A percentile compares a stretch with the other conserved stretches of the same genome.
Evolutionary conservation across 768 basidiomycete genomes (phyloP).

Genomic region (Trametopsis cervina): DNA sequence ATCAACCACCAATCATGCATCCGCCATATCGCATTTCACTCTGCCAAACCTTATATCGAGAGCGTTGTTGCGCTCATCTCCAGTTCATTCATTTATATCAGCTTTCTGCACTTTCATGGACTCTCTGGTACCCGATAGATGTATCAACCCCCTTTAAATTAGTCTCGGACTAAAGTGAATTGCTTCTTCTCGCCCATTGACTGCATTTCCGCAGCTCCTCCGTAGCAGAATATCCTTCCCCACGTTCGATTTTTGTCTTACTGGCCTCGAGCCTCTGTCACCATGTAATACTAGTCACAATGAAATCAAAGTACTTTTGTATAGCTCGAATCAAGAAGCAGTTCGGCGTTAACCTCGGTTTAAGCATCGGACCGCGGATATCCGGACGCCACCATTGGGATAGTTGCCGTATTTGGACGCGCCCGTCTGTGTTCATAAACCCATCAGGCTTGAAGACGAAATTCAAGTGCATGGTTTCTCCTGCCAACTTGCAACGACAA

Average conservation of each 20-base stretch:
- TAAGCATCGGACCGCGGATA: not conserved
- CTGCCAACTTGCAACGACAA: slow-evolving; percentile 13
- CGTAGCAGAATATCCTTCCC: not conserved
- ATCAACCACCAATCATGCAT: not conserved
- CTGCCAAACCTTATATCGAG: not conserved
- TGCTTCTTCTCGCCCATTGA: not conserved
- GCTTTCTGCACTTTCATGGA: not conserved
- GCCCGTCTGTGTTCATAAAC: too few species aligned
- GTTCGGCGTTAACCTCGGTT: not conserved
- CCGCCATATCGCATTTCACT: not conserved
- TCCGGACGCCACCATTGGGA: not conserved
- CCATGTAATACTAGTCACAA: too few species aligned
- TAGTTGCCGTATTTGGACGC: not conserved
- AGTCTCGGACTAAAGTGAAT: too few species aligned
- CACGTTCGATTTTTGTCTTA: not conserved
- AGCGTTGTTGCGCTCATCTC: not conserved
- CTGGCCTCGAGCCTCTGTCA: too few species aligned
- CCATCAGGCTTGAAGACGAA: too few species aligned
- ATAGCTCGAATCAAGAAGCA: not conserved
- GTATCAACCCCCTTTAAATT: too few species aligned
- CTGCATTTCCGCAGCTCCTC: not conserved
- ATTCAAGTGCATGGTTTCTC: not conserved
- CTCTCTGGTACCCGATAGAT: not conserved
- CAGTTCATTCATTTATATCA: too few species aligned
- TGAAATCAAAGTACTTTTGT: not conserved